Conservation (phyloP, 78 protist species). For the Diacronema lutheri region DNA sequence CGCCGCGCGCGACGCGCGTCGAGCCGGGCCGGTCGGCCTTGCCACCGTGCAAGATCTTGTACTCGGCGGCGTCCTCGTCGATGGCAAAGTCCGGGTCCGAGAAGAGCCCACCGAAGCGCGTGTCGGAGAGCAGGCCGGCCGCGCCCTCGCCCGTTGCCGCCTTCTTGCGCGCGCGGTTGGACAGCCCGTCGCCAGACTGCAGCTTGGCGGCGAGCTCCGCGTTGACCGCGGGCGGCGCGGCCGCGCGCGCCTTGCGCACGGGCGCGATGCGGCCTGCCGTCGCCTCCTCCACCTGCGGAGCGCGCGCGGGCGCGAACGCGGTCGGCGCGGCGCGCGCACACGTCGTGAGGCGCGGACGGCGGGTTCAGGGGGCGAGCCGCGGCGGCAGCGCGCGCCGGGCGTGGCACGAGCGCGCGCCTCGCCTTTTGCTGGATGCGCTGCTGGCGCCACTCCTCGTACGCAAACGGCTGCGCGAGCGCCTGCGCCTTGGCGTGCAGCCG, state of each 20-base stretch:
- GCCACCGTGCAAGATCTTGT: background rate
- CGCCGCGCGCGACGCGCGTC: background rate
- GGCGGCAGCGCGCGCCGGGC: too few relatives aligned
- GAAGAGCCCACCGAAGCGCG: background rate
- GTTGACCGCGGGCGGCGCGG: background rate
- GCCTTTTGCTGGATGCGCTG: conserved; percentile 38
- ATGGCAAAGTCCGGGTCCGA: conserved; percentile 3
- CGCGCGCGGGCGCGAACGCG: background rate
- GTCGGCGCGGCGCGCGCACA: background rate
- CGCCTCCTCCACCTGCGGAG: background rate
- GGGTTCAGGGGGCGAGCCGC: background rate
- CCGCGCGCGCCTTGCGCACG: background rate
- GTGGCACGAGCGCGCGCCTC: too few relatives aligned
- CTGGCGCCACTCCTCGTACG: conserved; percentile 54
- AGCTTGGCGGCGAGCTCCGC: conserved; percentile 6
- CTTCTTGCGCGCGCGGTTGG: too few relatives aligned
- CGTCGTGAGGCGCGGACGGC: background rate
- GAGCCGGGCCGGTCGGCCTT: background rate
- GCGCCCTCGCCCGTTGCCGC: background rate
- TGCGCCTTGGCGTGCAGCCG: conserved; percentile 31
- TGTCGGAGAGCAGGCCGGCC: background rate
- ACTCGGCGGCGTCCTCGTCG: conserved; percentile 1
- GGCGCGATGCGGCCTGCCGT: background rate
- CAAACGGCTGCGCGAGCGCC: conserved; percentile 58
- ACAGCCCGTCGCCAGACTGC: too few relatives aligned